Base-by-base conservation (phyloP, 202 grass and related monocot genomes). In the Zizania palustris region DNA sequence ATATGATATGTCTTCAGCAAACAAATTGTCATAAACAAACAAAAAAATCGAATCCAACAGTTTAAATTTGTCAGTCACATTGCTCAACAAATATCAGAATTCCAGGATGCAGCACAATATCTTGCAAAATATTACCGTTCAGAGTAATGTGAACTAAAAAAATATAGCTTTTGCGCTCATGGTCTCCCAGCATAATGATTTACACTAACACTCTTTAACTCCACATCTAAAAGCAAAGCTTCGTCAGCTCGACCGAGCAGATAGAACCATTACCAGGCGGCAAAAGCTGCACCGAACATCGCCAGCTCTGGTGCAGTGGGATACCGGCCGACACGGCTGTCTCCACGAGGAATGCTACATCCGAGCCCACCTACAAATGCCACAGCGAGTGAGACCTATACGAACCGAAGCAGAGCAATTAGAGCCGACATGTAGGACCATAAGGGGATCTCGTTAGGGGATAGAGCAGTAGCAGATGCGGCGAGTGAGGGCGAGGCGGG, bases 321-420 rank as follows among this genome's bases (percentile, higher is more conserved):
- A 55, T 58, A 79, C 82, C 34, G n/a, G 51, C 82, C 18, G 82
- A n/a, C n/a, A n/a, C 77, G 16, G 88, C 86, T 67, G 83, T 85
- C 73, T 97, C 94, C 15, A 86, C 84, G 45, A 97, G 91, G 72
- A 97, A 88, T 19, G 80, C 78, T 79, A 97, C 84, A 90, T 97
- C 94, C 53, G 86, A 92, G 43, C 67, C 90, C 45, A 93, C 86
- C 94, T 93, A 86, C 70, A 76, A 34, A 65, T 44, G 22, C 51
- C 36, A 56, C 10, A 44, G 41, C 7, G 16, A 53, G 45, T 78
- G 63, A 76, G 63, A 78, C 73, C 65, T 19, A 63, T 37, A 75
- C 60, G 22, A 74, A 60, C 6, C 40, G 15, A 38, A 63, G 15
- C 45, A 22, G 46, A 45, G 20, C 20, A 46, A 28, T 41, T 12